phyloP scores from a whole-genome alignment of 331 rosid genomes.

The Saraca asoca region DNA sequence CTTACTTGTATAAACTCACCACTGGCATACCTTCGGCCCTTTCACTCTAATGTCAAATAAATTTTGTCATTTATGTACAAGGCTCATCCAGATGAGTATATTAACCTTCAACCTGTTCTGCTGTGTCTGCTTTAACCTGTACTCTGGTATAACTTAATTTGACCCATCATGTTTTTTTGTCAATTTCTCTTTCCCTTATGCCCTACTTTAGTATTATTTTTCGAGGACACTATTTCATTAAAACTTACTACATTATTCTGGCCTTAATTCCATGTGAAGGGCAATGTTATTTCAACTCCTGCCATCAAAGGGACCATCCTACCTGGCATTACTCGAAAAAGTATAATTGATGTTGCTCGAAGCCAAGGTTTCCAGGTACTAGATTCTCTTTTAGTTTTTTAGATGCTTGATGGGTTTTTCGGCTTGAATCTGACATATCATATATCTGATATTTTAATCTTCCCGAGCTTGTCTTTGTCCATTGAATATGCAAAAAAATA shows the following conservation, averaged over 20 bases:
- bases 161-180: background rate
- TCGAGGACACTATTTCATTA: slow-evolving; percentile 10
- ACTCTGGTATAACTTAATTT: slow-evolving; percentile 17
- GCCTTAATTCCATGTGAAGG: slow-evolving; percentile 50
- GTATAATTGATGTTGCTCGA: slow-evolving; percentile 90
- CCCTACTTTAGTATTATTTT: background rate
- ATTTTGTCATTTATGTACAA: slow-evolving; percentile 13
- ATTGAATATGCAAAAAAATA: no score
- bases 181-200: background rate
- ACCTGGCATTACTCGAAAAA: slow-evolving; percentile 96
- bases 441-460: no score
- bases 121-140: slow-evolving; percentile 9
- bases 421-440: slow-evolving; percentile 12
- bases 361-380: slow-evolving; percentile 90
- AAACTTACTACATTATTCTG: slow-evolving; percentile 15
- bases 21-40: slow-evolving; percentile 16
- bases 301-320: slow-evolving; percentile 88
- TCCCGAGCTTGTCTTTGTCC: no score
- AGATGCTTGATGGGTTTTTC: slow-evolving; percentile 29
- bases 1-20: background rate
- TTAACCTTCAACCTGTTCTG: background rate
- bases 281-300: slow-evolving; percentile 75
- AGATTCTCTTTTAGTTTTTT: slow-evolving; percentile 14
- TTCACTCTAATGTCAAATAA: slow-evolving; percentile 9
- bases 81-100: background rate